Base-by-base conservation (phyloP, 2,329 filamentous ascomycete species). In the Magnaporthiopsis incrustans region DNA sequence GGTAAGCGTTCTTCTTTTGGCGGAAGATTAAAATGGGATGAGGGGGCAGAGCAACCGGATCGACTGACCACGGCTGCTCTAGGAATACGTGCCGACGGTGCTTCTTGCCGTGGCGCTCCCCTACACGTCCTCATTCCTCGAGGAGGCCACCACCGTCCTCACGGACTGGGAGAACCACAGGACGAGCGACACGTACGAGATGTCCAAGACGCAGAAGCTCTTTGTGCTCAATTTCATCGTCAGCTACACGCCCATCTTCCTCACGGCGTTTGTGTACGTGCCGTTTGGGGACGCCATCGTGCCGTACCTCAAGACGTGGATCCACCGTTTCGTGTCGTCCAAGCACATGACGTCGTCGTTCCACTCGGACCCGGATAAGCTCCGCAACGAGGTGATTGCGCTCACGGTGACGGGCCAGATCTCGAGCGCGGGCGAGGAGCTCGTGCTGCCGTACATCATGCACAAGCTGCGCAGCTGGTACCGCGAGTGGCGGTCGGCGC, bases 111-210 rank as follows among this genome's bases (percentile, higher is more conserved):
- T 87, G 0, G 80, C 82, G 2, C 77, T 91, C 26, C 89, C 90
- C 0, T 82, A 88, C 50, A 83, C 92, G 60, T 86, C 81, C 30
- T 82, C 82, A 0, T 78, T 83, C 5, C 78, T 92, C 0, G 89
- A 88, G 33, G 77, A 78, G 3, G 78, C 89, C 44, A 89, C 89
- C 1, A 84, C 82, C 1, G 76, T 76, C 25, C 77, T 92, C 50
- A 91, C 85, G 14, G 78, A 89, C 22, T 91, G 84, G 69, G 90
- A 92, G 71, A 92, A 92, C 71, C 90, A 92, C 72, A 85, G 90
- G 63, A 92, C 89, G 0, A 81, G 86, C 38, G 86, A 88, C 61
- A 79, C 83, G 26, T 87, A 90, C 70, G 86, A 91, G 66, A 82
- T 85, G 66, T 87, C 89, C 0, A 79, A 90, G 68, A 90, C 88